Conservation (phyloP, 2,329 filamentous ascomycete species). For the Cercospora sp. region DNA sequence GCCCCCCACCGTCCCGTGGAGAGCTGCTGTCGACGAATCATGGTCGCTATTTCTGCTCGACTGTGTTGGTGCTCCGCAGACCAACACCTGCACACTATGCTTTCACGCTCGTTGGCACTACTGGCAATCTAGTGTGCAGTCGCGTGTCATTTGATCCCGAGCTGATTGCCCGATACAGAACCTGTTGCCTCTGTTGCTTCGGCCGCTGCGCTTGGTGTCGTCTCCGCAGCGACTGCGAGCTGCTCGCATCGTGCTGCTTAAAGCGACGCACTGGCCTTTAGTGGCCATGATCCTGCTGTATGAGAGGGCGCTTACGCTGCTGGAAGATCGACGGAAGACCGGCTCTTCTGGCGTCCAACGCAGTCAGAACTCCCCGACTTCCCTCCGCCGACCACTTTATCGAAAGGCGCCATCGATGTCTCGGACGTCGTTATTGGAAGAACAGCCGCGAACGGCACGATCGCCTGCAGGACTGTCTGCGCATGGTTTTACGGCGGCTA, state of each 20-base stretch:
- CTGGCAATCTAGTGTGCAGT: slow-evolving; percentile 3
- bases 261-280: slow-evolving; percentile 64
- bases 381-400: slow-evolving; percentile 26
- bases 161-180: slow-evolving; percentile 53
- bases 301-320: slow-evolving; percentile 50
- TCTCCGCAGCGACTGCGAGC: slow-evolving; percentile 64
- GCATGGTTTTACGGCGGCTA: slow-evolving; percentile 5
- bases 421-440: slow-evolving; percentile 22
- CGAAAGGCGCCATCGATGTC: slow-evolving; percentile 23
- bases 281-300: slow-evolving; percentile 70
- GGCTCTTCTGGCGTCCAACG: slow-evolving; percentile 22
- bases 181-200: slow-evolving; percentile 70
- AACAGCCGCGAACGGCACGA: slow-evolving; percentile 25
- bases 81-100: slow-evolving; percentile 16
- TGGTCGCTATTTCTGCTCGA: slow-evolving; percentile 18
- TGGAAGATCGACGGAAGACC: slow-evolving; percentile 22
- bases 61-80: slow-evolving; percentile 27
- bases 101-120: slow-evolving; percentile 12
- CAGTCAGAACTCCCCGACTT: slow-evolving; percentile 22
- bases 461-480: slow-evolving; percentile 20
- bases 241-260: slow-evolving; percentile 60
- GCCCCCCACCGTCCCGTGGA: neutral
- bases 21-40: slow-evolving; percentile 22
- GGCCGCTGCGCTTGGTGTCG: slow-evolving; percentile 70
- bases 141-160: neutral